A percentile compares a stretch with the other conserved stretches of the same genome.
These are phyloP conservation scores for Xylaria sp. DNA, from an alignment of 2,329 filamentous ascomycete species.

Conservation along the genomic window DNA sequence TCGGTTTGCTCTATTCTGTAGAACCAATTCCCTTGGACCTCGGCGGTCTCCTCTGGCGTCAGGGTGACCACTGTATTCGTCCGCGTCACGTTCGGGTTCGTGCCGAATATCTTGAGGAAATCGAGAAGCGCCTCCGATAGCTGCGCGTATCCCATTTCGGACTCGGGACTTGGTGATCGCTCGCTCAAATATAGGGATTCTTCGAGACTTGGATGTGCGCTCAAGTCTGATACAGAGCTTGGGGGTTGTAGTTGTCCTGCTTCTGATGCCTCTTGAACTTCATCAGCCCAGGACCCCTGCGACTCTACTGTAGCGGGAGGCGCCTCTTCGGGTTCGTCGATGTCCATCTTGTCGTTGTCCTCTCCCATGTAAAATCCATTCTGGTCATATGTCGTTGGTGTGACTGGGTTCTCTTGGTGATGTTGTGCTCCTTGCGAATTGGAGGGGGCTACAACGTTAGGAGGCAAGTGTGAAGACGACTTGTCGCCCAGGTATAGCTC, in stretches of 20 bases:
- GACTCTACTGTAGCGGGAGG: not conserved
- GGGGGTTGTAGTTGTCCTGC: too few species aligned
- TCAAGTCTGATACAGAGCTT: not conserved
- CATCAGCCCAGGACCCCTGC: not conserved
- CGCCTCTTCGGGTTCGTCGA: not conserved
- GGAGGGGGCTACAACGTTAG: too few species aligned
- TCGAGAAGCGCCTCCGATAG: not conserved
- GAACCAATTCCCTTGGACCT: not conserved
- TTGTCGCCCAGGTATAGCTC: too few species aligned
- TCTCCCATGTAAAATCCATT: not conserved
- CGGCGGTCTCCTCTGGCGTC: not conserved
- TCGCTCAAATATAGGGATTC: not conserved
- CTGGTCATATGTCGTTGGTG: not conserved
- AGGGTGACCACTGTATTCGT: not conserved
- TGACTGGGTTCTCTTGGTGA: not conserved
- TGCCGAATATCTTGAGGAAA: not conserved
- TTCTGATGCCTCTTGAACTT: not conserved
- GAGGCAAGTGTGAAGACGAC: too few species aligned
- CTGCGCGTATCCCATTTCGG: not conserved
- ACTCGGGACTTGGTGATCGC: not conserved
- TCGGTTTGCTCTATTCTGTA: fast-evolving
- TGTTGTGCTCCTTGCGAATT: too few species aligned
- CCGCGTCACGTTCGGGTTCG: not conserved
- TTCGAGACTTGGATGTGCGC: not conserved
- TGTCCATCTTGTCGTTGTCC: not conserved